Base-by-base conservation (phyloP, 495 filamentous ascomycete species). In the Neurospora intermedia region DNA sequence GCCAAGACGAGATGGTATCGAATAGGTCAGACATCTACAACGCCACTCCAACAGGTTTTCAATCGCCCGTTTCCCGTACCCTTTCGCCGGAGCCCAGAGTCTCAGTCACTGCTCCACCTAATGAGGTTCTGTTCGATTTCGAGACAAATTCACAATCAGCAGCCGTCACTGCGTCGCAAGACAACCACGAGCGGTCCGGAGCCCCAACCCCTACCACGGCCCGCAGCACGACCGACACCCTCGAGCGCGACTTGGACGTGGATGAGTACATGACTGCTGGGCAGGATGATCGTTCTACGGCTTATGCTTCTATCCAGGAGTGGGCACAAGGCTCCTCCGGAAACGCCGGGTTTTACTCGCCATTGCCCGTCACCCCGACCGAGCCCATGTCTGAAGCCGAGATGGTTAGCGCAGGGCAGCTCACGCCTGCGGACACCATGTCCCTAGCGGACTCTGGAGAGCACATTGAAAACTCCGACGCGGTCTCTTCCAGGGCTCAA, bases 271-370 rank as follows among this genome's bases (percentile, higher is more conserved):
- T 84, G 83, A 85, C 84, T 2, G 82, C 84, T 15, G 82, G 84
- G 66, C 82, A 83, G 73, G 76, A 82, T 4, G 76, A 82, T 69
- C 74, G 77, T 69, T 40, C 43, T 1, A 71, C 77, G 16, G 82
- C 82, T 2, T 87, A 83, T 74, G 85, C 84, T 45, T 84, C 84
- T 3, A 88, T 88, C 75, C 84, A 88, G 76, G 86, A 86, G 2
- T 88, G 87, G 87, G 85, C 86, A n/a, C 84, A 86, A 66, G 71
- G 79, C 46, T 79, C 79, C 15, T 77, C 83, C 8, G 54, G 54
- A 18, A 73, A 78, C 72, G 74, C 78, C 6, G 81, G 83, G 74
- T 87, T 88, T 75, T 88, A 88, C 77, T 87, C 86, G 27, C 85
- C 87, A 0, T 81, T 86, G 20, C 86, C 87, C 23, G 76, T 75